These are phyloP conservation scores for Apophysomyces trapeziformis DNA, from an alignment of 371 early-diverging fungal genomes.

Conservation along the genomic window DNA sequence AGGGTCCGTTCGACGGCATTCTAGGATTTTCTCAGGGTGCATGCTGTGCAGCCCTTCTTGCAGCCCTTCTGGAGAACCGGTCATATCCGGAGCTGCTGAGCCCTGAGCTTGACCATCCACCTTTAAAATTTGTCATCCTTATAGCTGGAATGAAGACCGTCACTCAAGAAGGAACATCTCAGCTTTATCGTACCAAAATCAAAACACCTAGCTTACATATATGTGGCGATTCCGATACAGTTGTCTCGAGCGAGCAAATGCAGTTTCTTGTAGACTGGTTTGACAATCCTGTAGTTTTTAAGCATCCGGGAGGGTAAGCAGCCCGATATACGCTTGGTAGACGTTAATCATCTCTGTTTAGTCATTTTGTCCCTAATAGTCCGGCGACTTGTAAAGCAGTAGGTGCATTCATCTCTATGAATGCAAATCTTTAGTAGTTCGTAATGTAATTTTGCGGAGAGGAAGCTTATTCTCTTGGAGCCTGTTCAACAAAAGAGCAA, in stretches of 20 bases:
- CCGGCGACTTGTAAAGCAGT: background rate
- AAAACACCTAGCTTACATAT: background rate
- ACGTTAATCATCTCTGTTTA: background rate
- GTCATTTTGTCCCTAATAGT: background rate
- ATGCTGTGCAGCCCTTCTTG: background rate
- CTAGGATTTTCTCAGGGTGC: constrained; percentile 4
- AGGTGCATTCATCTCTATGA: background rate
- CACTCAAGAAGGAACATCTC: background rate
- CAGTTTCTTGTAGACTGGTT: background rate
- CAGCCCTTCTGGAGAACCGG: background rate
- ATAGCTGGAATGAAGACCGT: background rate
- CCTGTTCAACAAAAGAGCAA: too few species aligned
- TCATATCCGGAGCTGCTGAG: background rate
- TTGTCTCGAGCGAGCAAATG: background rate
- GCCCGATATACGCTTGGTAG: background rate
- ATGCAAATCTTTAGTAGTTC: background rate
- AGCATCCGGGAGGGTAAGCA: background rate
- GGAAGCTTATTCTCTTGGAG: background rate
- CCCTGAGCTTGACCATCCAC: background rate
- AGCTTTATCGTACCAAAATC: background rate
- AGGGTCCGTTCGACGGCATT: constrained; percentile 1
- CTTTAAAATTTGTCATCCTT: background rate
- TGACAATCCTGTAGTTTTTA: background rate
- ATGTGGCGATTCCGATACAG: background rate
- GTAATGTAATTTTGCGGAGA: background rate